Evolutionary conservation across 352 stramenopile genomes (phyloP).

Genomic region (Phytophthora podocarpi): DNA sequence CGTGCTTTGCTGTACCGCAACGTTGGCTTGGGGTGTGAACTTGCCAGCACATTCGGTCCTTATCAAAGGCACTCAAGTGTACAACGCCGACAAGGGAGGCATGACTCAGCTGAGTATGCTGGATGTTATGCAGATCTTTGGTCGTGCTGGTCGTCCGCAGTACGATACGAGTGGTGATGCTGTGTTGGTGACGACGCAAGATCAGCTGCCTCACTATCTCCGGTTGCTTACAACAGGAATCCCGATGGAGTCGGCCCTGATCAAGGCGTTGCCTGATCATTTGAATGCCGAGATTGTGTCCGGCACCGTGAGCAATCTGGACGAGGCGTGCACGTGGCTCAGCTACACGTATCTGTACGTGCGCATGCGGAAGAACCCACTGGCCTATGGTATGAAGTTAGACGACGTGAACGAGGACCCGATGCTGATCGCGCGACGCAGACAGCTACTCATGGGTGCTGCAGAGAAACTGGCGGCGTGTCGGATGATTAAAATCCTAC

Average conservation of each 20-base stretch:
- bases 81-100: slow-evolving; percentile 98
- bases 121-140: slow-evolving; percentile 99
- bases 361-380: slow-evolving; percentile 97
- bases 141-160: slow-evolving; percentile 97
- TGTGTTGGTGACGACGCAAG: slow-evolving; percentile 98
- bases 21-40: slow-evolving; percentile 99
- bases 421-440: slow-evolving; percentile 69
- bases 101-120: slow-evolving; percentile 98
- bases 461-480: slow-evolving; percentile 76
- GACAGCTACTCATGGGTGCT: slow-evolving; percentile 74
- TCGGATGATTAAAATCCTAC: slow-evolving; percentile 86
- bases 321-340: slow-evolving; percentile 97
- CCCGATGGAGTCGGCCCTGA: slow-evolving; percentile 98
- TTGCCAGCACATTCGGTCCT: slow-evolving; percentile 98
- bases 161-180: slow-evolving; percentile 99
- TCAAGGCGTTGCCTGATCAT: slow-evolving; percentile 98
- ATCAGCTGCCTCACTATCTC: slow-evolving; percentile 94
- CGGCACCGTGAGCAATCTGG: slow-evolving; percentile 97
- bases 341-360: slow-evolving; percentile 99
- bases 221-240: slow-evolving; percentile 95
- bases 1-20: slow-evolving; percentile 98
- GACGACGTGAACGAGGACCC: slow-evolving; percentile 94
- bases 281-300: slow-evolving; percentile 99
- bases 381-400: slow-evolving; percentile 97
- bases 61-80: slow-evolving; percentile 99